Evolutionary conservation across 768 basidiomycete species (phyloP), one percentile per base, ranked within the genome.

Genomic region (Russula olivacea): DNA sequence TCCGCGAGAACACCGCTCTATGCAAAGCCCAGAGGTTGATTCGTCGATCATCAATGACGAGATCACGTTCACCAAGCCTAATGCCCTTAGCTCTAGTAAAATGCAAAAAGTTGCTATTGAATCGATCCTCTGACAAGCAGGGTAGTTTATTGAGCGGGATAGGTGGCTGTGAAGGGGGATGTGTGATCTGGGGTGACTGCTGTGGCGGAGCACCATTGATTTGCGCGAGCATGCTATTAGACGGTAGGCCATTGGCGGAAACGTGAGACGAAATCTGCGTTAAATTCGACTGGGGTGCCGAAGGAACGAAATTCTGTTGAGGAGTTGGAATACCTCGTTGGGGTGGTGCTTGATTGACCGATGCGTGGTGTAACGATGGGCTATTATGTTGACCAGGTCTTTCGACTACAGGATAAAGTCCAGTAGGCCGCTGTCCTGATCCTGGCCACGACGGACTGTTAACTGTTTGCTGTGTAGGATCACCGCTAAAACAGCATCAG

Each of bases 11-110:
- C 14, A 64, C 58, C 1, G 48, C 30, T 38, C 15, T 41, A 38
- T 64, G 63, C 23, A 64, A 34, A 36, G 23, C 14, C 58, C 59
- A 64, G 23, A 55, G 53, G n/a, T 38, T 64, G 34, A 64, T 48
- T 1, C 5, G 40, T 43, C 58, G 48, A 2, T 25, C 34, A 2
- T 64, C 63, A 23, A 60, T 36, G 9, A 50, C 3, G 32, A 64
- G 43, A 25, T 64, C 63, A 21, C 55, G 58, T 3, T 64, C 63
- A 43, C 2, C 55, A 7, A 52, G 12, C 32, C 58, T 60, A 1
- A 60, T 17, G 12, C 62, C 51, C 23, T 54, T 23, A 17, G 28
- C 3, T 32, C 40, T 34, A n/a, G 34, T 34, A 30, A 55, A 56
- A n/a, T 64, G 58, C 23, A 34, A 3, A 5, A 64, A 60, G 19